These are phyloP conservation scores for Aspergillus ochraceoroseus DNA, from an alignment of 2,329 filamentous ascomycete species.

Conservation along the genomic window DNA sequence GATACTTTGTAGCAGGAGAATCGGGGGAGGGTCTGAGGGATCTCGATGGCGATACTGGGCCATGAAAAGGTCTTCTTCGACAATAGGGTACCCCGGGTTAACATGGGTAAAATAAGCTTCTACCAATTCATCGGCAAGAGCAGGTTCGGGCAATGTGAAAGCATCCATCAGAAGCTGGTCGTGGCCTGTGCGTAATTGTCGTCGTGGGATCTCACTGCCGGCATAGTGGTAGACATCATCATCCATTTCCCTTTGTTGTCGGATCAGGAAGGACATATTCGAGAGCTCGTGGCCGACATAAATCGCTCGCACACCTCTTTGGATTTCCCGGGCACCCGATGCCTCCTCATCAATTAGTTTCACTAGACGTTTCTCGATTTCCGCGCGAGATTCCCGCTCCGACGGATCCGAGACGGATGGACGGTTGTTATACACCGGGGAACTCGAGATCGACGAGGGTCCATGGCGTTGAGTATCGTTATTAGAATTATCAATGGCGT, in stretches of 20 bases:
- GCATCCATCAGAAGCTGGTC: conserved; percentile 48
- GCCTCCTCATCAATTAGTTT: conserved; percentile 51
- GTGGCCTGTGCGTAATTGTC: conserved; percentile 41
- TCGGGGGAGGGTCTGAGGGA: conserved; percentile 43
- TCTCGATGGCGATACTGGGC: conserved; percentile 47
- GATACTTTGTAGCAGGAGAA: conserved; percentile 50
- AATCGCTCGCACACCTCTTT: conserved; percentile 47
- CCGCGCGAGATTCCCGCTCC: conserved; percentile 40
- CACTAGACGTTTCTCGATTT: conserved; percentile 46
- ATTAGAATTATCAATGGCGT: conserved; percentile 7
- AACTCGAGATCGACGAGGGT: conserved; percentile 17
- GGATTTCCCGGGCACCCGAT: conserved; percentile 45
- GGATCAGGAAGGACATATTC: conserved; percentile 53
- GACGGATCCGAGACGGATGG: conserved; percentile 27
- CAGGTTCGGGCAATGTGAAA: conserved; percentile 47
- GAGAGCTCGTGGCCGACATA: conserved; percentile 55
- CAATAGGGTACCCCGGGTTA: conserved; percentile 50
- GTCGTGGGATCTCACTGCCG: conserved; percentile 43
- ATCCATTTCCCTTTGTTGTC: conserved; percentile 46
- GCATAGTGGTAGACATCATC: conserved; percentile 44
- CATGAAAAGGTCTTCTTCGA: conserved; percentile 52
- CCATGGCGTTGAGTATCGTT: conserved; percentile 17
- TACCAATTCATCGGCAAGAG: conserved; percentile 49
- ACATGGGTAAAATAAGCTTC: conserved; percentile 50
- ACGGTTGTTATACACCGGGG: conserved; percentile 25